These are phyloP conservation scores for Salix exigua DNA, from an alignment of 345 rosid genomes.

Conservation along the genomic window DNA sequence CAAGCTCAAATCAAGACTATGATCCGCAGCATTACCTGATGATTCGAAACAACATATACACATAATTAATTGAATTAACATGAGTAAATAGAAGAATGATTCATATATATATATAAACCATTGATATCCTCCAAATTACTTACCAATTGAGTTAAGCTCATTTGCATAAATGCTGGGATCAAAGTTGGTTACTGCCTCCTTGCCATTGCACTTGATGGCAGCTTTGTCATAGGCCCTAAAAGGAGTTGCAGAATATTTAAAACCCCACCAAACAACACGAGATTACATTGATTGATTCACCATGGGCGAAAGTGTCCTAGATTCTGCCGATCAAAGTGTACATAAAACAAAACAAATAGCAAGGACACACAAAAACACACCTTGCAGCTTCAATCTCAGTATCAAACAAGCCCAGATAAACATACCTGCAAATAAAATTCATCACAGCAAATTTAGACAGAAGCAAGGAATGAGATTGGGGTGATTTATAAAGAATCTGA, in stretches of 20 bases:
- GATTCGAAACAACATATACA: conserved; percentile 29
- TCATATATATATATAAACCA: not conserved
- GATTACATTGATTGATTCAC: not conserved
- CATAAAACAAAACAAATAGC: not conserved
- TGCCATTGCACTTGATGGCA: conserved; percentile 89
- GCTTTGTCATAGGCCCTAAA: conserved; percentile 82
- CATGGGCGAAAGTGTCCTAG: not conserved
- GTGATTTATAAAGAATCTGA: not conserved
- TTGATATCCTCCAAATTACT: not conserved
- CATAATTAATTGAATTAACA: not conserved
- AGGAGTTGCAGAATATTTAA: not conserved
- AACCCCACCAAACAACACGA: not conserved
- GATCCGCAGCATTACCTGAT: conserved; percentile 46
- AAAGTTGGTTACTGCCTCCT: conserved; percentile 91
- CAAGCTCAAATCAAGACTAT: conserved; percentile 79
- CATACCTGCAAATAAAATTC: conserved; percentile 50
- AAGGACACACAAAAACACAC: conserved; percentile 24
- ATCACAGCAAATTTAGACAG: not conserved
- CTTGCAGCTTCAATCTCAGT: conserved; percentile 94
- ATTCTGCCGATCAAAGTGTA: not conserved
- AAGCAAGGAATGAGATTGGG: not conserved
- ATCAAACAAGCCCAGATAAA: conserved; percentile 88
- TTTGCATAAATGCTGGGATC: conserved; percentile 77
- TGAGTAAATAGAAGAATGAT: not conserved
- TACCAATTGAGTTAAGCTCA: conserved; percentile 53